These are phyloP conservation scores for Penicillium cinerascens DNA, from an alignment of 495 filamentous ascomycete species.

Conservation along the genomic window DNA sequence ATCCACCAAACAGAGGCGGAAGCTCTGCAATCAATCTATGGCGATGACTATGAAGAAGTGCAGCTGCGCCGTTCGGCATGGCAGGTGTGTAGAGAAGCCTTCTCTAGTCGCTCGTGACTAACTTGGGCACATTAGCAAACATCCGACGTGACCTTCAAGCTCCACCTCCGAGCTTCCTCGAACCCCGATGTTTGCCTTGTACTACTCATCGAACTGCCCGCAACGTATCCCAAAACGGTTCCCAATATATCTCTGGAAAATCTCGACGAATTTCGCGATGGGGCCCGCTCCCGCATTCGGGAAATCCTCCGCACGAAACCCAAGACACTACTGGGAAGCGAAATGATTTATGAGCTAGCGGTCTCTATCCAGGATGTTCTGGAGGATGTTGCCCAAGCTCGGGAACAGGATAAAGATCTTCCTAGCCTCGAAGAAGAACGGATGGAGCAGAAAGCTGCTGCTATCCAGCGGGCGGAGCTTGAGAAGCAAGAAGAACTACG, in stretches of 20 bases:
- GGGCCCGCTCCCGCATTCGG: conserved; percentile 62
- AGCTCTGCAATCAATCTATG: conserved; percentile 84
- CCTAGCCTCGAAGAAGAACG: conserved; percentile 90
- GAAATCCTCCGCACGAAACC: conserved; percentile 67
- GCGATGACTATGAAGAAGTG: conserved; percentile 81
- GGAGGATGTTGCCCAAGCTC: conserved; percentile 76
- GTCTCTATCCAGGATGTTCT: conserved; percentile 80
- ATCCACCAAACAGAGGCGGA: conserved; percentile 85
- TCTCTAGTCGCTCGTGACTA: not conserved
- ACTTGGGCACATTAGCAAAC: conserved; percentile 53
- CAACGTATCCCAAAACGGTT: conserved; percentile 87
- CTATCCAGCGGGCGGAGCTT: conserved; percentile 50
- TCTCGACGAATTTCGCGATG: conserved; percentile 59
- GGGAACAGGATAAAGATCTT: conserved; percentile 65
- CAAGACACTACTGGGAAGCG: conserved; percentile 67
- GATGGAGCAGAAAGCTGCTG: conserved; percentile 61
- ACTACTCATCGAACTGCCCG: conserved; percentile 70
- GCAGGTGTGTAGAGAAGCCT: conserved; percentile 57
- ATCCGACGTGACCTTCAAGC: conserved; percentile 72
- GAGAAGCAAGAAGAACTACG: conserved; percentile 50
- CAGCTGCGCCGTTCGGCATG: conserved; percentile 72
- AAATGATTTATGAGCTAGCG: conserved; percentile 89
- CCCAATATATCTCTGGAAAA: conserved; percentile 69
- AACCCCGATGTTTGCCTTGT: conserved; percentile 63
- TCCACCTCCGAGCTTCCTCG: conserved; percentile 67